Base-by-base conservation (phyloP, 352 stramenopile genomes). In the Blastocystis sp. region DNA sequence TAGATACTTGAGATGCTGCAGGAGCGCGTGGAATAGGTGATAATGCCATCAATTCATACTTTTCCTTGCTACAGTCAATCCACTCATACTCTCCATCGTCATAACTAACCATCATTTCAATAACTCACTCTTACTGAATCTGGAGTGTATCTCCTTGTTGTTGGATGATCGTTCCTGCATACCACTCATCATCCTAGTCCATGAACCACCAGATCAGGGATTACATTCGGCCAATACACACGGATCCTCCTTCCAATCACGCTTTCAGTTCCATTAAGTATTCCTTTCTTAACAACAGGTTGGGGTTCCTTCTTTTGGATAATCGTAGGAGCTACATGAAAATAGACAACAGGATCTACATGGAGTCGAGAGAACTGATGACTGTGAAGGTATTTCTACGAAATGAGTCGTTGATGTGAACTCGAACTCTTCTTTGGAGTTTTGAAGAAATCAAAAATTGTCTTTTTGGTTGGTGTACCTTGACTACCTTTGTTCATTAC, bases 391-490 rank as follows among this genome's bases (percentile, higher is more conserved):
- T 54, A 37, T 21, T 65, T 6, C 46, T 67, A 42, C 9, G 27
- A 54, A 77, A 56, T 83, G 11, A 83, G 49, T 52, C 4, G 3
- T 14, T 14, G 29, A 27, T 24, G 46, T 1, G 7, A 16, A 37
- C 24, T 27, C 11, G 6, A 37, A 83, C 71, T 21, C 54, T 83
- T 83, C 71, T 83, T 83, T 4, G 71, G 71, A 39, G 42, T 52
- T 65, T 83, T 83, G 71, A 83, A 83, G 51, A 66, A 83, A 67
- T 83, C 71, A 46, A 83, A 83, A 39, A 83, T 51, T 46, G 71
- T 83, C 29, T 66, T 63, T 56, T 83, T 83, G 32, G 49, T 29
- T n/a, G 71, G 71, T 19, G 49, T 67, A 14, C 21, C 43, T 16
- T 39, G 57, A 27, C 27, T 66, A 42, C 51, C 51, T 14, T 42